These are phyloP conservation scores for Puccinia novopanici DNA, from an alignment of 1,284 basidiomycete genomes.

Conservation along the genomic window DNA sequence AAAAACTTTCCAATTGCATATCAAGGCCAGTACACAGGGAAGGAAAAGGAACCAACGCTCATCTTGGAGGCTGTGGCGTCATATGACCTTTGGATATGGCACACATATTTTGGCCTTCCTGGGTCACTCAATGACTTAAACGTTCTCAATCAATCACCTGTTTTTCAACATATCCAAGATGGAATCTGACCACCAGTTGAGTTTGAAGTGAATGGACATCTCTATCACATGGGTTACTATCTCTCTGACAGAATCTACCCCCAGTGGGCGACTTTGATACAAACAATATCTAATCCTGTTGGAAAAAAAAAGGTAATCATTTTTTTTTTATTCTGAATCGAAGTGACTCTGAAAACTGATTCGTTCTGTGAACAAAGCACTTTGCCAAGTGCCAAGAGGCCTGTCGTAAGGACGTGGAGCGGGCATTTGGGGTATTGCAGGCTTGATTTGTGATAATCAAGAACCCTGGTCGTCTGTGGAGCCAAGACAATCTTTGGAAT, in stretches of 20 bases:
- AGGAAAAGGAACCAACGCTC: not conserved
- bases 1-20: not conserved
- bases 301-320: not conserved
- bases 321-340: not conserved
- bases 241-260: not conserved
- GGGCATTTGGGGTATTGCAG: slow-evolving; percentile 18
- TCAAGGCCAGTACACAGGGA: not conserved
- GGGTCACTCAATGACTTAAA: not conserved
- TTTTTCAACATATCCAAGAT: not conserved
- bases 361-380: too few relatives aligned
- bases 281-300: not conserved
- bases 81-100: not conserved
- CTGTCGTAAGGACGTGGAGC: not conserved
- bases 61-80: not conserved
- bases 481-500: not conserved
- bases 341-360: not conserved
- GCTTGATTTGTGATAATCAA: slow-evolving; percentile 1
- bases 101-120: not conserved
- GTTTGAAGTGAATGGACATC: not conserved
- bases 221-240: not conserved
- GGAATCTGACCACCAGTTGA: not conserved
- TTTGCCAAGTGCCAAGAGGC: slow-evolving; percentile 10
- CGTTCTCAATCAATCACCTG: not conserved
- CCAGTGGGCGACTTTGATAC: too few relatives aligned
- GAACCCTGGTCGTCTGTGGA: not conserved